These are phyloP conservation scores for Paraurostyla sp. DNA, from an alignment of 73 alveolate genomes.

Conservation along the genomic window DNA sequence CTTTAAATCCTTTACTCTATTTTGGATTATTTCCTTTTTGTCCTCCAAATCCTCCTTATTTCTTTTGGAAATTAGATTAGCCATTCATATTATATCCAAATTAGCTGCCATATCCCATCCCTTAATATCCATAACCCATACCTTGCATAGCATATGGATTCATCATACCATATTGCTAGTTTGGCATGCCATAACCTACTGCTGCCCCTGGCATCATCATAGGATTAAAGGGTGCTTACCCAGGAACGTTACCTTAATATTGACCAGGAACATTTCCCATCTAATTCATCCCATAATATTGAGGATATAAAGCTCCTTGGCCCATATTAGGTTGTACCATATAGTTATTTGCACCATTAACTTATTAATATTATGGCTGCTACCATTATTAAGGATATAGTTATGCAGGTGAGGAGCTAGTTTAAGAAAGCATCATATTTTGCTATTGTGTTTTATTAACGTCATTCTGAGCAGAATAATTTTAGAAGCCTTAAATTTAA, in stretches of 20 bases:
- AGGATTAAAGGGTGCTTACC: not conserved
- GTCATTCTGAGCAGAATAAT: not conserved
- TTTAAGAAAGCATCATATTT: no score
- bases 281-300: not conserved
- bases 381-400: no score
- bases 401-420: no score
- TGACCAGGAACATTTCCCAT: not conserved
- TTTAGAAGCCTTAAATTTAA: not conserved
- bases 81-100: not conserved
- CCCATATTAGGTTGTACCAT: no score
- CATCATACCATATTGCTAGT: not conserved
- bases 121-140: not conserved
- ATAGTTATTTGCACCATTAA: no score
- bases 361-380: no score
- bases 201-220: not conserved
- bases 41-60: not conserved
- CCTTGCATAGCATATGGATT: not conserved
- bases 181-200: not conserved
- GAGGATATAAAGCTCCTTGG: not conserved
- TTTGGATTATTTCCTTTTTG: constrained; percentile 6
- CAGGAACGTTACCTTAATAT: no score
- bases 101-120: not conserved
- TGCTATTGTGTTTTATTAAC: no score
- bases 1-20: constrained; percentile 19
- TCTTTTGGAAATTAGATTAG: not conserved